Evolutionary conservation across 345 rosid genomes (phyloP).

Genomic region (Hibiscus mutabilis): DNA sequence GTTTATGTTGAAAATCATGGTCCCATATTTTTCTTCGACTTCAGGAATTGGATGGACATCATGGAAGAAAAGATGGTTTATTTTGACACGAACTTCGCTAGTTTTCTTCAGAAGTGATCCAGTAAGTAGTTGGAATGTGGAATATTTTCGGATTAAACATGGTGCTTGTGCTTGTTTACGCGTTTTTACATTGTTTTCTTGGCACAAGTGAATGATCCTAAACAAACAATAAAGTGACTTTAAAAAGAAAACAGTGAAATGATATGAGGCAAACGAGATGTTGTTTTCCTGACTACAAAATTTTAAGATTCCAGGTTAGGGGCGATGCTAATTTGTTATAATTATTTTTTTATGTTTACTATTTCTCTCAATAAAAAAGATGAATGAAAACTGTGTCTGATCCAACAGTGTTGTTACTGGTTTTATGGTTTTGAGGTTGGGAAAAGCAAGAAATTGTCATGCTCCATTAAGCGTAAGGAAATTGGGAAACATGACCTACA

Average conservation of each 20-base stretch:
- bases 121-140: conserved; percentile 29
- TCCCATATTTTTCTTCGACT: not conserved
- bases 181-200: not conserved
- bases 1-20: not conserved
- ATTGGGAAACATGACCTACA: not conserved
- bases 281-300: not conserved
- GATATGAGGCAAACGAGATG: not conserved
- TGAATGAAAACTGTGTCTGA: not conserved
- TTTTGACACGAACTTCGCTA: conserved; percentile 55
- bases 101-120: conserved; percentile 83
- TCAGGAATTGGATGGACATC: conserved; percentile 82
- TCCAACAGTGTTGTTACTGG: not conserved
- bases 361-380: not conserved
- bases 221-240: not conserved
- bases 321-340: not conserved
- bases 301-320: not conserved
- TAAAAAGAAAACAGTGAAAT: not conserved
- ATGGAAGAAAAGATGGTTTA: conserved; percentile 78
- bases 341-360: not conserved
- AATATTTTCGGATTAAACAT: not conserved
- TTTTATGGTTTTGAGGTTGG: not conserved
- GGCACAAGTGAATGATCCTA: not conserved
- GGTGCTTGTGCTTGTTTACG: not conserved
- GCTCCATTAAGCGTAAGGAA: not conserved
- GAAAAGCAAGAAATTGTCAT: not conserved